phyloP scores from a whole-genome alignment of 441 rosid species.

The Breynia disticha region DNA sequence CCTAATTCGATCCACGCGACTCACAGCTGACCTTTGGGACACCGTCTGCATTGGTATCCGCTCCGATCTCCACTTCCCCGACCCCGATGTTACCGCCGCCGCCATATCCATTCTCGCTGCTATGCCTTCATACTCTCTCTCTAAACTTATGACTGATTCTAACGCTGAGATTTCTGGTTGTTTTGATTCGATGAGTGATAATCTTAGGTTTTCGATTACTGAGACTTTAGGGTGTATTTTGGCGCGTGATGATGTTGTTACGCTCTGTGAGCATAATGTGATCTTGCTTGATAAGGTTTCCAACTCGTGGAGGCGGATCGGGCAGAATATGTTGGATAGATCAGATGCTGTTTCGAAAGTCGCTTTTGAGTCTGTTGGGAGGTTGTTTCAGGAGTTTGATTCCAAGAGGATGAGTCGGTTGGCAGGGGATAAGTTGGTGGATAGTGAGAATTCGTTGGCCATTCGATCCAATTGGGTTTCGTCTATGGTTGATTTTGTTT shows the following conservation, averaged over 20 bases:
- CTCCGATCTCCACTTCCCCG: conserved; percentile 84
- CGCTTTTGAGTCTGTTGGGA: conserved; percentile 89
- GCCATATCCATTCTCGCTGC: conserved; percentile 90
- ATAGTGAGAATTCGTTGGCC: conserved; percentile 84
- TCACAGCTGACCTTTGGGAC: conserved; percentile 98
- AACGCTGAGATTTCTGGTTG: conserved; percentile 74
- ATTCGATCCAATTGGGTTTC: conserved; percentile 93
- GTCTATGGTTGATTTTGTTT: conserved; percentile 74
- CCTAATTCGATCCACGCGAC: conserved; percentile 84
- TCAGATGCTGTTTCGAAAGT: conserved; percentile 85
- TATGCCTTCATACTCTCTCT: conserved; percentile 69
- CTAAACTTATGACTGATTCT: conserved; percentile 63
- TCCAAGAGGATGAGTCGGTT: conserved; percentile 84
- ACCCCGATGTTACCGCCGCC: conserved; percentile 91
- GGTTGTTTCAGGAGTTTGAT: conserved; percentile 88
- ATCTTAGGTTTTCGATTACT: conserved; percentile 72
- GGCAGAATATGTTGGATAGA: conserved; percentile 74
- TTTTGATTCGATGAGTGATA: conserved; percentile 66
- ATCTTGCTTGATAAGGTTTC: conserved; percentile 80
- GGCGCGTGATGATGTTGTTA: conserved; percentile 88
- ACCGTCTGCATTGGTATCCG: conserved; percentile 73
- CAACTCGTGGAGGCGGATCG: conserved; percentile 82
- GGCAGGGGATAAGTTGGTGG: conserved; percentile 96
- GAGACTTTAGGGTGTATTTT: conserved; percentile 91
- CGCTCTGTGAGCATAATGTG: conserved; percentile 77